A percentile compares a stretch with the other conserved stretches of the same genome.
phyloP scores from a whole-genome alignment of 176 grass and related monocot species.

The Musa beccarii region DNA sequence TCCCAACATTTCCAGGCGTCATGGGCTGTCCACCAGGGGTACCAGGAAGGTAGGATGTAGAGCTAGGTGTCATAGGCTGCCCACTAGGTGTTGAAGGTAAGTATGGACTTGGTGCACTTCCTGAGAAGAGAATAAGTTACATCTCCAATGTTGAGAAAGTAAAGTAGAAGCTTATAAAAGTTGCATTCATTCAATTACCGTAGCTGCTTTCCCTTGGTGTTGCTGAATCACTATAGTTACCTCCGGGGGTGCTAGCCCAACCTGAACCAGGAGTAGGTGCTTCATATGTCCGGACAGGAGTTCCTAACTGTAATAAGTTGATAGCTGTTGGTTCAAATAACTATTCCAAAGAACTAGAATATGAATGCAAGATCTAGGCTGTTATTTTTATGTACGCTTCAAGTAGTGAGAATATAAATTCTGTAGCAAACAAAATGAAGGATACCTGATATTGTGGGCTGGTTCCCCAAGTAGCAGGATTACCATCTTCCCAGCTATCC shows the following conservation, averaged over 20 bases:
- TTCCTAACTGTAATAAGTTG: constrained; percentile 58
- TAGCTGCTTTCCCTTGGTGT: constrained; percentile 87
- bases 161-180: background rate
- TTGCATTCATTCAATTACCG: constrained; percentile 31
- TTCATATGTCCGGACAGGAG: constrained; percentile 88
- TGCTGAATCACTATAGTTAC: constrained; percentile 69
- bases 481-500: constrained; percentile 97
- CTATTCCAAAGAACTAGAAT: background rate
- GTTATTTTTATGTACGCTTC: too few relatives aligned
- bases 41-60: constrained; percentile 83
- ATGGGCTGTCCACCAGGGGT: constrained; percentile 96
- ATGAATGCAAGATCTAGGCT: constrained; percentile 6
- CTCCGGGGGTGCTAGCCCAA: constrained; percentile 93
- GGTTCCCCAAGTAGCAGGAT: constrained; percentile 87
- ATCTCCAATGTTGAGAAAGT: background rate
- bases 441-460: constrained; percentile 93
- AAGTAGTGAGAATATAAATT: background rate
- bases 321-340: background rate
- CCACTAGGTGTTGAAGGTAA: constrained; percentile 84
- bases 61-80: constrained; percentile 93
- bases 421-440: background rate
- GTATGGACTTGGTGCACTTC: constrained; percentile 88
- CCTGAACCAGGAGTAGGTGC: constrained; percentile 96
- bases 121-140: constrained; percentile 29
- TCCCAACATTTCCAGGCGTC: constrained; percentile 94